Evolutionary conservation across 306 rosid genomes (phyloP), one percentile per base, ranked within the genome.

Genomic region (Gastrolobium villosum): DNA sequence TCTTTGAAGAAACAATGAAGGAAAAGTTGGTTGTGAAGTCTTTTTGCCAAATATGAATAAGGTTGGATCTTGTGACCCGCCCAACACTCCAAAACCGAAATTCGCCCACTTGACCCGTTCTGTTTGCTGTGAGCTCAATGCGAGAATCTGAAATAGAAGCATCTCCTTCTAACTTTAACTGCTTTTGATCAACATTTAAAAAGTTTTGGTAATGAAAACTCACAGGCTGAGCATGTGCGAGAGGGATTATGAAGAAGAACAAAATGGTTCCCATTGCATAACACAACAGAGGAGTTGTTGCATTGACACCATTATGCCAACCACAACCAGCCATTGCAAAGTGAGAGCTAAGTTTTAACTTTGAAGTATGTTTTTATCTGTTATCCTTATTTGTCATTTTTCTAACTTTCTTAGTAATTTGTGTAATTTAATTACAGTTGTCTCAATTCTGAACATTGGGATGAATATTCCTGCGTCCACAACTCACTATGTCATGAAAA

Each of bases 1-100:
- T 28, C 26, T 45, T 36, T n/a, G 88, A 84, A 66, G 70, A 69
- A 31, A 84, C 48, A 72, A 54, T 48, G 41, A 89, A 89, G 64
- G 88, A 59, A 55, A 89, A 89, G 15, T 74, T 62, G 54, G 89
- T 70, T 0, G 10, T 14, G 70, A 89, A 89, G 74, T 78, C 79
- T 3, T 79, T 6, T 46, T 55, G 62, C 88, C 83, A 55, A n/a
- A 89, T 81, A 0, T 53, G 77, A 40, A 89, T 48, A 5, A 0
- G 3, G 5, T 67, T 11, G 10, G 10, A 5, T 55, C 48, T 13
- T 30, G 39, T 67, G 71, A 35, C 4, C 32, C 86, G 54, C 3
- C 89, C 90, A 0, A 57, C 32, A 31, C 26, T 35, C 1, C 14
- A 75, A 7, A 4, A 20, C 26, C 26, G n/a, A n/a, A n/a, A 20